These are phyloP conservation scores for Colletotrichum godetiae DNA, from an alignment of 2,329 filamentous ascomycete species.

Conservation along the genomic window DNA sequence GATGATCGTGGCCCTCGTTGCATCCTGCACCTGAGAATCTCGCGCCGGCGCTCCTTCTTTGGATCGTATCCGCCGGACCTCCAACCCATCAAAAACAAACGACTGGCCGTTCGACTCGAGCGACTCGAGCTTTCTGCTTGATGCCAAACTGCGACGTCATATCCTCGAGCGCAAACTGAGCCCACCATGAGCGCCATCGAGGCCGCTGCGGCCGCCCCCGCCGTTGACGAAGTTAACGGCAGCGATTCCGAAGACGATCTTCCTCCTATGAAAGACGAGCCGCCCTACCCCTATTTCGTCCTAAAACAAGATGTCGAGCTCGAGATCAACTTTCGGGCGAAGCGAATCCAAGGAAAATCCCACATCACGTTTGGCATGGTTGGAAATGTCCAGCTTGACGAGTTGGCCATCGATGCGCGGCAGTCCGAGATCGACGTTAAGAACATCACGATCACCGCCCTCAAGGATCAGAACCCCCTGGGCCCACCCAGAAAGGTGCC, in stretches of 20 bases:
- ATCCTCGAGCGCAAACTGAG: conserved; percentile 23
- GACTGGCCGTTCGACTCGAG: neutral
- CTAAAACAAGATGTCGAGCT: conserved; percentile 89
- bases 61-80: conserved; percentile 13
- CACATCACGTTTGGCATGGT: conserved; percentile 81
- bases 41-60: conserved; percentile 31
- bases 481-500: conserved; percentile 49
- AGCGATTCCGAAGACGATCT: conserved; percentile 44
- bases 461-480: conserved; percentile 38
- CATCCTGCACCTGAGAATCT: conserved; percentile 30
- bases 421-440: conserved; percentile 68
- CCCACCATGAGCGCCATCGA: conserved; percentile 31
- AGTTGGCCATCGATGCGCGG: conserved; percentile 70
- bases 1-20: conserved; percentile 29
- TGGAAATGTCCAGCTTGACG: conserved; percentile 64
- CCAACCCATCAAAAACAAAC: neutral
- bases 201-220: conserved; percentile 20
- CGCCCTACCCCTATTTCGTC: conserved; percentile 62
- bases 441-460: conserved; percentile 64
- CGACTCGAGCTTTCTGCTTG: conserved; percentile 10
- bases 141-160: conserved; percentile 14
- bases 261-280: conserved; percentile 47
- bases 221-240: conserved; percentile 28
- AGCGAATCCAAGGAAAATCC: conserved; percentile 80
- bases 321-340: conserved; percentile 86